Evolutionary conservation across 108 stramenopile genomes (phyloP).

Genomic region (Conticribra weissflogii): DNA sequence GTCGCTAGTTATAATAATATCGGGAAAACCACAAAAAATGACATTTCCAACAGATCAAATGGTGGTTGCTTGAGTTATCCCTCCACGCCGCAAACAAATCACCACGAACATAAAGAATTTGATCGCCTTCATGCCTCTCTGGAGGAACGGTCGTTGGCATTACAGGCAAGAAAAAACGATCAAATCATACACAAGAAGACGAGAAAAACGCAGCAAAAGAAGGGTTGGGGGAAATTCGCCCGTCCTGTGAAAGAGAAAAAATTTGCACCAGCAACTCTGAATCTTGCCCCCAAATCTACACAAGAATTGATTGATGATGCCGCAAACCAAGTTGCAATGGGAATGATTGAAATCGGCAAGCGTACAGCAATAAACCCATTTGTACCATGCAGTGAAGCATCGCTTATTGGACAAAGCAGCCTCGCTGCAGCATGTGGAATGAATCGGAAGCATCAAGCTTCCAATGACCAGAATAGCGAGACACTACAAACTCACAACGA

Average conservation of each 20-base stretch:
- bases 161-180: slow-evolving; percentile 42
- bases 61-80: neutral
- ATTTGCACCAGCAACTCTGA: slow-evolving; percentile 36
- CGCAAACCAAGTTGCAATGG: slow-evolving; percentile 32
- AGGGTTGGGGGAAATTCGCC: slow-evolving; percentile 33
- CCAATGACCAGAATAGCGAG: slow-evolving; percentile 5
- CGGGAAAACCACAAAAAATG: neutral
- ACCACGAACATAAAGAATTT: slow-evolving; percentile 44
- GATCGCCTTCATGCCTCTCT: slow-evolving; percentile 36
- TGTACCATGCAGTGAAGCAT: slow-evolving; percentile 2
- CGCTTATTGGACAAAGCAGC: slow-evolving; percentile 26
- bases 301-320: slow-evolving; percentile 50
- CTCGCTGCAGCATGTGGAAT: slow-evolving; percentile 34
- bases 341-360: slow-evolving; percentile 43
- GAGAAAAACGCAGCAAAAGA: slow-evolving; percentile 24
- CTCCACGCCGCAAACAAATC: neutral
- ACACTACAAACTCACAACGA: slow-evolving; percentile 10
- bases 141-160: slow-evolving; percentile 41
- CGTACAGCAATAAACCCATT: neutral
- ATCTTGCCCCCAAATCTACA: slow-evolving; percentile 42
- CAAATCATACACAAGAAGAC: slow-evolving; percentile 18
- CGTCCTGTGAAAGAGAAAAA: slow-evolving; percentile 6
- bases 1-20: neutral
- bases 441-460: slow-evolving; percentile 23
- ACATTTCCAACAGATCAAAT: neutral